Evolutionary conservation across 352 stramenopile species (phyloP).

Genomic region (Bremia lactucae): DNA sequence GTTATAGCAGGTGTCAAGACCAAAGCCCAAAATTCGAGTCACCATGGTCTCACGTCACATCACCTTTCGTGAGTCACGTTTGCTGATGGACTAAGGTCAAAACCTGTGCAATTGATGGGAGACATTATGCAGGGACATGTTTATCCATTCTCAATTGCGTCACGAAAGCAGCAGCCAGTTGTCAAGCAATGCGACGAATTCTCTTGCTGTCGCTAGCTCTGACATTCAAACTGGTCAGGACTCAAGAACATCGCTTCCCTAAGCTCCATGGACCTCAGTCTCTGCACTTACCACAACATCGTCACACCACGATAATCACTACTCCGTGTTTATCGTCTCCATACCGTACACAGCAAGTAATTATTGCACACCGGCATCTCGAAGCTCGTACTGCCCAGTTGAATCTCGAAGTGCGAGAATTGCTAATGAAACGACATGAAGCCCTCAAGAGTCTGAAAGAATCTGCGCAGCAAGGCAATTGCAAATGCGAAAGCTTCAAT

Average conservation of each 20-base stretch:
- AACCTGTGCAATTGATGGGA: background rate
- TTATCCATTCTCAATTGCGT: constrained; percentile 18
- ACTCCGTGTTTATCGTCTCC: background rate
- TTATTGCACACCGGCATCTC: constrained; percentile 5
- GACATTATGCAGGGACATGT: background rate
- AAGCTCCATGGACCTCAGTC: constrained; percentile 3
- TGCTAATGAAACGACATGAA: constrained; percentile 1
- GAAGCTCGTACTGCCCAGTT: constrained; percentile 7
- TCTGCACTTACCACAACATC: background rate
- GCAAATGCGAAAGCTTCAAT: constrained; percentile 10
- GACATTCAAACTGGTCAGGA: constrained; percentile 1
- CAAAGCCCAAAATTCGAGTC: background rate
- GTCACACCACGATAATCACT: background rate
- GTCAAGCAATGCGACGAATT: constrained; percentile 8
- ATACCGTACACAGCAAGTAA: constrained; percentile 6
- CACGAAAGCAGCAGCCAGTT: constrained; percentile 11
- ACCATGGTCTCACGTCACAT: background rate
- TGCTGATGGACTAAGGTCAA: constrained; percentile 8
- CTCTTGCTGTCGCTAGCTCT: constrained; percentile 9
- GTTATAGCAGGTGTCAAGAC: background rate
- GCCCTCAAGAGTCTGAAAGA: constrained; percentile 4
- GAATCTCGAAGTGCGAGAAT: constrained; percentile 9
- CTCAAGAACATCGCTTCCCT: constrained; percentile 6
- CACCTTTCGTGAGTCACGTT: background rate
- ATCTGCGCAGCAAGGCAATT: constrained; percentile 4